Evolutionary conservation across 805 yeast species (phyloP), one percentile per base, ranked within the genome.

Genomic region (Cyberlindnera americana): DNA sequence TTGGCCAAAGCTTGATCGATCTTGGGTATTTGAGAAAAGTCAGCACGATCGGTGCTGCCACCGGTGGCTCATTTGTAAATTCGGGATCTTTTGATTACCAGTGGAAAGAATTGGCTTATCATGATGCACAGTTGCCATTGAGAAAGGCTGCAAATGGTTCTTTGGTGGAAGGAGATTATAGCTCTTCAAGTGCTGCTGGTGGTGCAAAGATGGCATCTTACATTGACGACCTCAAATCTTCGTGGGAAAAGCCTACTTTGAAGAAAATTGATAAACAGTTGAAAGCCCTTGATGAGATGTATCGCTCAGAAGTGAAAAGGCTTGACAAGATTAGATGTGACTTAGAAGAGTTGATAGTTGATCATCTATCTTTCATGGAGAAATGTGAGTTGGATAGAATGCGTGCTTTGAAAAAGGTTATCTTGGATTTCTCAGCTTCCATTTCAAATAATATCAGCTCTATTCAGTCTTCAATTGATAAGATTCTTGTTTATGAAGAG

Each of bases 381-480:
- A 75, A 80, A 52, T 86, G 93, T 64, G 95, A 87, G 62, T 60
- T 75, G 25, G 95, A 87, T 61, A 72, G 96, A 47, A 66, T 84
- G 43, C 71, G 73, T 47, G 93, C 93, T 0, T 65, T 87, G 45
- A 85, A 86, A 59, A 81, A 83, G 44, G 90, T 81, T 2, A 73
- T 83, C 10, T 69, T 77, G 37, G 95, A 86, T 57, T 84, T 83
- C 50, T 65, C 83, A 17, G 77, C 87, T 0, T 70, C 83, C 3
- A 67, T 84, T 25, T 72, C 86, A 26, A 78, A 77, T 53, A 77
- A 74, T 35, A 70, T 81, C 26, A 70, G 79, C 5, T 65, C 74
- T 2, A 62, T 83, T 53, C 79, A 81, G 56, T 62, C 74, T 5
- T 62, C 77, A 9, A 72, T 79, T 26, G 88, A 84, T 41, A 76